Evolutionary conservation across 805 yeast species (phyloP).

Genomic region (Candida silvicultrix): DNA sequence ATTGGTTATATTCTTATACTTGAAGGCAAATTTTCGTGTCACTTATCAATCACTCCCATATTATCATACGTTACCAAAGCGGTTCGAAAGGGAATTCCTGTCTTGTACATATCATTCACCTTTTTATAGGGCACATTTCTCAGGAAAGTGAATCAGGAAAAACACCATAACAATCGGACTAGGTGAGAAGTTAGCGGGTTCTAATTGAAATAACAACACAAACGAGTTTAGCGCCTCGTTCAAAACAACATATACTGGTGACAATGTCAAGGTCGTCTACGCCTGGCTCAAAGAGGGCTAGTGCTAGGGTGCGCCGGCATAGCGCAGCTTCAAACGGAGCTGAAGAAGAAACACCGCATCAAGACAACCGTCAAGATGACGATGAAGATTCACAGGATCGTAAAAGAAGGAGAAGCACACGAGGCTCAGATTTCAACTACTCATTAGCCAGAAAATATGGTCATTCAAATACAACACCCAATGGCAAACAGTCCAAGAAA

Average conservation of each 20-base stretch:
- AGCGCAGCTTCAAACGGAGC: not conserved
- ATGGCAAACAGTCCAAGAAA: not conserved
- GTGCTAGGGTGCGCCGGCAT: not conserved
- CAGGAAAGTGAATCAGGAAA: not conserved
- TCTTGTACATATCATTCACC: not conserved
- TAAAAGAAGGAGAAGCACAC: constrained; percentile 12
- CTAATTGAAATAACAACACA: not conserved
- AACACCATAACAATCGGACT: not conserved
- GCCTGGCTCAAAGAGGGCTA: not conserved
- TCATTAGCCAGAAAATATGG: not conserved
- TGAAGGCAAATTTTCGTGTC: too few species aligned
- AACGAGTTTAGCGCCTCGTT: too few species aligned
- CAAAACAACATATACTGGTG: not conserved
- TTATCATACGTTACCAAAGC: too few species aligned
- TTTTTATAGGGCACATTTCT: not conserved
- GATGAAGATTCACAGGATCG: not conserved
- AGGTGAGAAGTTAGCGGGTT: not conserved
- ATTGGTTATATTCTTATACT: too few species aligned
- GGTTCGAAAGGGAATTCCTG: not conserved
- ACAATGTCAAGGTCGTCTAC: not conserved
- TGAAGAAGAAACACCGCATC: not conserved
- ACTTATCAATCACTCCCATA: too few species aligned
- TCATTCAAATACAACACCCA: not conserved
- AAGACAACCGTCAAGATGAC: not conserved
- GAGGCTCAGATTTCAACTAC: constrained; percentile 4